phyloP scores from a whole-genome alignment of 163 green algal genomes.

The Picocystis sp. region DNA sequence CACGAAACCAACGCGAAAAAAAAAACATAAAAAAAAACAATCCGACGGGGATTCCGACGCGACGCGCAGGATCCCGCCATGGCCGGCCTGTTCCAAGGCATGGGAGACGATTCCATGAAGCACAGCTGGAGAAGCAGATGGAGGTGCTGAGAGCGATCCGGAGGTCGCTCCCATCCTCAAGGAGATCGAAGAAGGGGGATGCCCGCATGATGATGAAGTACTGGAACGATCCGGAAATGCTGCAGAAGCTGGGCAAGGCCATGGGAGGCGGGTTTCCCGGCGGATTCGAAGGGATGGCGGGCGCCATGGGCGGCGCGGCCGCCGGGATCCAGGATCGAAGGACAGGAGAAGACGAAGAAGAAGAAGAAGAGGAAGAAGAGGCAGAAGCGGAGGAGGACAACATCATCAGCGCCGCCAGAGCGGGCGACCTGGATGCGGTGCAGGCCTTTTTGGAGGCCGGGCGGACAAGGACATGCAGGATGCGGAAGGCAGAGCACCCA shows the following conservation, averaged over 20 bases:
- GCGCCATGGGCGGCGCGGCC: neutral
- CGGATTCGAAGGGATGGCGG: neutral
- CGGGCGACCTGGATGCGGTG: slow-evolving; percentile 58
- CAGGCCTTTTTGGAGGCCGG: slow-evolving; percentile 59
- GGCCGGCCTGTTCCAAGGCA: slow-evolving; percentile 40
- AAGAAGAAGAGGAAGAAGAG: slow-evolving; percentile 29
- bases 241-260: slow-evolving; percentile 70
- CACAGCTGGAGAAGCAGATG: slow-evolving; percentile 61
- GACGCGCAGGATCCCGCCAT: slow-evolving; percentile 39
- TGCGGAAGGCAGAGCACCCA: slow-evolving; percentile 77
- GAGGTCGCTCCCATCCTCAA: slow-evolving; percentile 69
- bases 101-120: slow-evolving; percentile 65
- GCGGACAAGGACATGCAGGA: slow-evolving; percentile 71
- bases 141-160: slow-evolving; percentile 41
- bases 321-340: neutral
- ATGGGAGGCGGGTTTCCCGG: slow-evolving; percentile 15
- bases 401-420: slow-evolving; percentile 54
- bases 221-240: slow-evolving; percentile 81
- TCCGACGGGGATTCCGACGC: too few species aligned
- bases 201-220: slow-evolving; percentile 98
- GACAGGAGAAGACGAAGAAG: neutral
- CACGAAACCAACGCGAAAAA: too few species aligned
- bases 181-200: slow-evolving; percentile 82
- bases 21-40: too few species aligned
- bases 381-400: slow-evolving; percentile 28